Percentiles rank a stretch among this genome's conserved stretches.
These are phyloP conservation scores for Pseudopithomyces maydicus DNA, from an alignment of 2,329 filamentous ascomycete genomes.

Conservation along the genomic window DNA sequence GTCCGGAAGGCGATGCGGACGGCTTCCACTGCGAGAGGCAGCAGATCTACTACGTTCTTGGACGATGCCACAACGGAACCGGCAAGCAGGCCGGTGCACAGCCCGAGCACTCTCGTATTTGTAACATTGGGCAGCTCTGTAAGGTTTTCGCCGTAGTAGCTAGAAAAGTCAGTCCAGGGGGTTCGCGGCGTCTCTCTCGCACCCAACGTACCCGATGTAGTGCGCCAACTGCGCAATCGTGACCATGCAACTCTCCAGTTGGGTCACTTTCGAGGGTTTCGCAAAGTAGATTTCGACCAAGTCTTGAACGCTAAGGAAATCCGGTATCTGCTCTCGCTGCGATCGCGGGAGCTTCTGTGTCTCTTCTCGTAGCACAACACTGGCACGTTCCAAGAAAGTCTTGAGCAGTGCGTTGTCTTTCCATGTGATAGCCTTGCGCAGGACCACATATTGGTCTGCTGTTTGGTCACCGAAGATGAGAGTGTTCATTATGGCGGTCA, in stretches of 20 bases:
- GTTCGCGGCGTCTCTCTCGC: neutral
- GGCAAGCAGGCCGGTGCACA: constrained; percentile 73
- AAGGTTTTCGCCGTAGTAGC: constrained; percentile 58
- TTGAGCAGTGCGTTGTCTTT: constrained; percentile 63
- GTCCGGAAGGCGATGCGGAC: constrained; percentile 70
- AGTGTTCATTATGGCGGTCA: constrained; percentile 48
- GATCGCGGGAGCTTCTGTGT: constrained; percentile 61
- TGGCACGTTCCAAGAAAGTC: constrained; percentile 65
- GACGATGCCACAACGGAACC: constrained; percentile 69
- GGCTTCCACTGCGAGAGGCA: constrained; percentile 66
- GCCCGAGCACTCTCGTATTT: constrained; percentile 62
- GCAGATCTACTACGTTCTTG: constrained; percentile 64
- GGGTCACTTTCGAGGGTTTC: constrained; percentile 62
- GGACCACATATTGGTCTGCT: constrained; percentile 67
- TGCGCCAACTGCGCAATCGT: constrained; percentile 70
- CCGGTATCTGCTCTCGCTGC: constrained; percentile 64
- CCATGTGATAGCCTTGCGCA: constrained; percentile 56
- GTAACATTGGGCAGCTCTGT: constrained; percentile 56
- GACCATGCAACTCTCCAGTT: constrained; percentile 68
- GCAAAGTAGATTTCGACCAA: constrained; percentile 68
- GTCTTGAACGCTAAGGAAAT: constrained; percentile 67
- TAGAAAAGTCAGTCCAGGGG: constrained; percentile 23
- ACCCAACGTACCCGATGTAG: constrained; percentile 66
- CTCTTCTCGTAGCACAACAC: constrained; percentile 64
- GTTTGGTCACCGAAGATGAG: constrained; percentile 76